Conservation (phyloP, 129 eudicot species). For the Lactuca saligna region DNA sequence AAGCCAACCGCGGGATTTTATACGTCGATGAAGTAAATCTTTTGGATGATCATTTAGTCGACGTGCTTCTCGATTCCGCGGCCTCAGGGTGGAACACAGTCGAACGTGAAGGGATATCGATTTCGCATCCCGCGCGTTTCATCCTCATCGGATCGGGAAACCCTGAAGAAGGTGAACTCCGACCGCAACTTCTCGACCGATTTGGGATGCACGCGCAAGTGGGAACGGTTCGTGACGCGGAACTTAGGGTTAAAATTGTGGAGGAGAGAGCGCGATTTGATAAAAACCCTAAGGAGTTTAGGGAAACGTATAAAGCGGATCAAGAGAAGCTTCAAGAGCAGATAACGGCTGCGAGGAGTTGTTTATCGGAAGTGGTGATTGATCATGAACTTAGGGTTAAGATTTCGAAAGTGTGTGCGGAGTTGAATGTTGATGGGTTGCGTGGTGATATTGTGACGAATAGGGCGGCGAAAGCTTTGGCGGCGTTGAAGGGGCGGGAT, state of each 20-base stretch:
- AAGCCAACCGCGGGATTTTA: conserved; percentile 83
- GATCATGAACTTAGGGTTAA: conserved; percentile 90
- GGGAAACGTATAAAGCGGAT: conserved; percentile 59
- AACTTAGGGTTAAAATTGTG: conserved; percentile 85
- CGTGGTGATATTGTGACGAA: conserved; percentile 90
- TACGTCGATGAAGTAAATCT: conserved; percentile 87
- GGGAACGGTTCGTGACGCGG: conserved; percentile 91
- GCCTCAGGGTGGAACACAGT: conserved; percentile 95
- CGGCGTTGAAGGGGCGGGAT: conserved; percentile 89
- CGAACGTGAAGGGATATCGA: conserved; percentile 86
- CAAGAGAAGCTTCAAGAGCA: conserved; percentile 80
- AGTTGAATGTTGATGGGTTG: conserved; percentile 86
- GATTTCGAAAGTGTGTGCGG: conserved; percentile 90
- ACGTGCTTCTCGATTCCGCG: conserved; percentile 89
- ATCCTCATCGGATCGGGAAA: conserved; percentile 84
- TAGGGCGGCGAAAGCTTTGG: conserved; percentile 95
- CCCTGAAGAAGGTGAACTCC: conserved; percentile 87
- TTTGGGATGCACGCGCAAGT: conserved; percentile 98
- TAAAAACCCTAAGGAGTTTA: conserved; percentile 67
- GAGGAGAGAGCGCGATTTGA: conserved; percentile 91
- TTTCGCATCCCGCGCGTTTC: conserved; percentile 88
- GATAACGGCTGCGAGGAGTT: conserved; percentile 62
- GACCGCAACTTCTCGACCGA: conserved; percentile 91
- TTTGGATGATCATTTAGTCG: conserved; percentile 81
- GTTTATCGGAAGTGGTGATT: conserved; percentile 60